Conservation (phyloP, 2,329 filamentous ascomycete species). For the Tolypocladium paradoxum region DNA sequence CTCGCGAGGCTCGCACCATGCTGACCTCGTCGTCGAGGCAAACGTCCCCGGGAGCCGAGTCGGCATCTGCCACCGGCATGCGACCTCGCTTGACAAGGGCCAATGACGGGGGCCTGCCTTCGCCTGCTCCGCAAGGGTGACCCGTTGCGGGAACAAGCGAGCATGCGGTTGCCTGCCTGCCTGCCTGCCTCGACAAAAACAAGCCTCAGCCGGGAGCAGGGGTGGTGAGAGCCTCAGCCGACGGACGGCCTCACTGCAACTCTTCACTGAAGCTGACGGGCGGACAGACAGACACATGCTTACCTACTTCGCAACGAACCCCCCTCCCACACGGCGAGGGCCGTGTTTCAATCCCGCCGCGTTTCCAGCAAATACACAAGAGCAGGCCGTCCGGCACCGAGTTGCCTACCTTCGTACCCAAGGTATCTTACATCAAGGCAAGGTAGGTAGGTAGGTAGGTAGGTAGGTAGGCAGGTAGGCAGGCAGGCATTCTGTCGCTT, state of each 20-base stretch:
- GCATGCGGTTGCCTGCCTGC: background rate
- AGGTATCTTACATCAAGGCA: background rate
- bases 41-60: background rate
- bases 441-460: background rate
- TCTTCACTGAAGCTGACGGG: no score
- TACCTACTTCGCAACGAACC: background rate
- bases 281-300: background rate
- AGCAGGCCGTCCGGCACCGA: background rate
- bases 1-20: background rate
- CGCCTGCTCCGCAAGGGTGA: background rate
- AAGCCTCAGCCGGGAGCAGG: no score
- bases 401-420: no score
- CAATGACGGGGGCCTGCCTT: conserved; percentile 2
- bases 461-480: background rate
- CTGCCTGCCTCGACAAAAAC: no score
- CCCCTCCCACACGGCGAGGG: background rate
- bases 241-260: no score
- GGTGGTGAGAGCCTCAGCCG: no score
- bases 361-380: background rate
- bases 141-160: background rate
- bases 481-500: background rate
- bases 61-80: background rate
- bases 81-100: conserved; percentile 5
- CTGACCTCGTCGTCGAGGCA: background rate
- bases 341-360: background rate